These are phyloP conservation scores for Neoarthrinium moseri DNA, from an alignment of 2,329 filamentous ascomycete genomes.

Conservation along the genomic window DNA sequence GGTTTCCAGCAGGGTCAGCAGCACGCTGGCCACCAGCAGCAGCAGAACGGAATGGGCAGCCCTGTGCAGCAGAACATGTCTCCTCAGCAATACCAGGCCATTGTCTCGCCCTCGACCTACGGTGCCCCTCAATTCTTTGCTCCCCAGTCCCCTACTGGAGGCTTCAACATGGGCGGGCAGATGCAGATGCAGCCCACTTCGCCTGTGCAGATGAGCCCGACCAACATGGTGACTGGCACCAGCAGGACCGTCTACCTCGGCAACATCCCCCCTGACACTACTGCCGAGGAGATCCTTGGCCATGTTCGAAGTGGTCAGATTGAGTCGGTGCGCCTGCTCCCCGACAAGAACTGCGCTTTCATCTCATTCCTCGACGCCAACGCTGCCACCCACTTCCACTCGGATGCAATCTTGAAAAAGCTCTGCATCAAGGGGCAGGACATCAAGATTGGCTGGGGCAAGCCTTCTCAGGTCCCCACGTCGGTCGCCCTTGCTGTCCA, in stretches of 20 bases:
- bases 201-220: conserved; percentile 66
- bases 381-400: conserved; percentile 98
- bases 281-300: conserved; percentile 92
- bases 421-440: conserved; percentile 97
- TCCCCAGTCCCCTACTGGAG: conserved; percentile 81
- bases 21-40: conserved; percentile 35
- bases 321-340: conserved; percentile 93
- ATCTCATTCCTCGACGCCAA: conserved; percentile 98
- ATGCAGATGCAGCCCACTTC: conserved; percentile 65
- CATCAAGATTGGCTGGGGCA: conserved; percentile 99
- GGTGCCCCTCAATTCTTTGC: conserved; percentile 79
- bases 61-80: conserved; percentile 77
- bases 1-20: conserved; percentile 68
- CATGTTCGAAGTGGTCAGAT: conserved; percentile 98
- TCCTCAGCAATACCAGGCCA: conserved; percentile 77
- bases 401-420: conserved; percentile 99
- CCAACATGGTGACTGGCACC: conserved; percentile 82
- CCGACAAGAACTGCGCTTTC: conserved; percentile 99
- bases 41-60: conserved; percentile 64
- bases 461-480: conserved; percentile 95
- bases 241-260: conserved; percentile 96
- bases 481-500: conserved; percentile 97
- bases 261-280: conserved; percentile 97
- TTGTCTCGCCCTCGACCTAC: conserved; percentile 83
- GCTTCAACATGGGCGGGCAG: conserved; percentile 64